Evolutionary conservation across 805 yeast species (phyloP), one percentile per base, ranked within the genome.

Genomic region (Yarrowia deformans): DNA sequence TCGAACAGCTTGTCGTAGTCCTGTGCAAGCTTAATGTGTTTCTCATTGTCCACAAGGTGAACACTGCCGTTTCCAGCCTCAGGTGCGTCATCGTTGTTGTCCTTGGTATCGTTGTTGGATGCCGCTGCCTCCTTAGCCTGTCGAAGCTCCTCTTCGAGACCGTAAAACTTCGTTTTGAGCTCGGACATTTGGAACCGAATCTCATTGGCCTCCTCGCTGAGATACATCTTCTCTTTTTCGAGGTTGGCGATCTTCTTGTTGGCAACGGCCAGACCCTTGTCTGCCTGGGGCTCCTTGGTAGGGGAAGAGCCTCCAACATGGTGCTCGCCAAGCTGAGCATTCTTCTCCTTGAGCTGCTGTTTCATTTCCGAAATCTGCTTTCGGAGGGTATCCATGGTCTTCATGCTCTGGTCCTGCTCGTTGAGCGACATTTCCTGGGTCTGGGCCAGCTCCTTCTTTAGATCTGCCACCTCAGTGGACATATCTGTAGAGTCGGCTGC

Each of bases 41-140:
- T 72, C 10, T 77, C 74, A 60, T 72, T 73, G 54, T 75, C 79
- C 67, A 78, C 60, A 2, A 77, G 75, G 37, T 79, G 70, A 10
- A 79, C 60, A 10, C 60, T 76, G 29, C 77, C 77, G 13, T 60
- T 73, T 14, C 68, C 72, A 29, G 73, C 39, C 5, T 55, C 37
- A 9, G 54, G n/a, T 32, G 54, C 12, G 14, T 4, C 54, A 16
- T 49, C 39, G n/a, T 32, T 32, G 19, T 49, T 34, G 37, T 49
- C 29, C 23, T 35, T 49, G 29, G 73, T 35, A 46, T 63, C 71
- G 40, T 40, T 48, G 52, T 18, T 52, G 43, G 7, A 18, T 32
- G 54, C 23, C 19, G 40, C 56, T 5, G 64, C 49, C 49, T 67
- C 71, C 43, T 54, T 29, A 58, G 54, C 46, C 50, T 69, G 60